Percentiles rank a stretch among this genome's conserved stretches.
phyloP scores from a whole-genome alignment of 129 eudicot genomes.

The Helianthus tuberosus region DNA sequence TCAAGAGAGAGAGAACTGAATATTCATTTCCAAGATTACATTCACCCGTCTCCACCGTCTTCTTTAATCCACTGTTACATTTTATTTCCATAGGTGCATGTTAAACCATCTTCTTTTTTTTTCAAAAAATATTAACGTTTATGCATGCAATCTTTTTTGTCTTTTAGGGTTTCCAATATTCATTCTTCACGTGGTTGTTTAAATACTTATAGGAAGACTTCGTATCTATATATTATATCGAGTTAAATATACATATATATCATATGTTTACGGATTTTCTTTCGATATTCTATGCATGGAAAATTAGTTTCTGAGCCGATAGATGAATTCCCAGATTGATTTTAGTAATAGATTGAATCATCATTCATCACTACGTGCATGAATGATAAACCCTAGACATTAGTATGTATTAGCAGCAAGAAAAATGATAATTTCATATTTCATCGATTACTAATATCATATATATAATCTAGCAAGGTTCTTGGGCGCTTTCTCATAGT shows the following conservation, averaged over 20 bases:
- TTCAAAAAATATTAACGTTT: not conserved
- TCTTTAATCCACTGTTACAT: conserved; percentile 8
- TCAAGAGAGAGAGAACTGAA: conserved; percentile 40
- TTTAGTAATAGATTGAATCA: not conserved
- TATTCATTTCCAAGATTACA: conserved; percentile 29
- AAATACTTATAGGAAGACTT: not conserved
- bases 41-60: conserved; percentile 19
- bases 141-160: conserved; percentile 25
- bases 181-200: not conserved
- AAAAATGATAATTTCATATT: not conserved
- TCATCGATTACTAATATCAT: not conserved
- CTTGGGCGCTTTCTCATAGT: not conserved
- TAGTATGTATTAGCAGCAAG: too few relatives aligned
- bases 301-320: not conserved
- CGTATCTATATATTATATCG: not conserved
- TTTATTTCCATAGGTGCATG: conserved; percentile 23
- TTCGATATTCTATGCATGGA: not conserved
- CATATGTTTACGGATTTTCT: not conserved
- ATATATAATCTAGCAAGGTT: too few relatives aligned
- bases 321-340: not conserved
- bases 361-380: conserved; percentile 16
- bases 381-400: conserved; percentile 27
- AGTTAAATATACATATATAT: not conserved
- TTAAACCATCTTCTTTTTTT: not conserved
- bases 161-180: conserved; percentile 13